Evolutionary conservation across 371 early-diverging fungal species (phyloP).

Genomic region (Parasitella parasitica): DNA sequence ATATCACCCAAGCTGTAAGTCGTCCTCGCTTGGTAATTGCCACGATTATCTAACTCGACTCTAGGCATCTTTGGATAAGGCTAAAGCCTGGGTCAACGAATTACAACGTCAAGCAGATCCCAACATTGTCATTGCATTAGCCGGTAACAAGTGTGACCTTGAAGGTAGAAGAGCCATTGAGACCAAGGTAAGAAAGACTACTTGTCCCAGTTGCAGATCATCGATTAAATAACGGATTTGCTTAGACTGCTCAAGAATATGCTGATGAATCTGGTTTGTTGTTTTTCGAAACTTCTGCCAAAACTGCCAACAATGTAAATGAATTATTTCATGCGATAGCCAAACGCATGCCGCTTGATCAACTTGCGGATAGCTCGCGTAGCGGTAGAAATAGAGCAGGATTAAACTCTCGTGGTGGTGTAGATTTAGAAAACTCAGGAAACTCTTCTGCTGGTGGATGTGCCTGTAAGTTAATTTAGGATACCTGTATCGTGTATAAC

Average conservation of each 20-base stretch:
- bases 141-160: constrained; percentile 95
- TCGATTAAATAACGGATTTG: neutral
- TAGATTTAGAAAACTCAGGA: constrained; percentile 41
- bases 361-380: constrained; percentile 47
- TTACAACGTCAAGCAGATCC: constrained; percentile 95
- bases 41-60: neutral
- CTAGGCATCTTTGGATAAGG: constrained; percentile 91
- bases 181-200: constrained; percentile 48
- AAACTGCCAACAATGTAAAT: constrained; percentile 84
- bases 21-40: neutral
- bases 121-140: constrained; percentile 95
- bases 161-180: constrained; percentile 74
- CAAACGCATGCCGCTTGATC: constrained; percentile 52
- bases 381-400: constrained; percentile 29
- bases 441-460: constrained; percentile 39
- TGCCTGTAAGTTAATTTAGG: constrained; percentile 41
- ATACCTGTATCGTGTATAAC: neutral
- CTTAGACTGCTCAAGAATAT: constrained; percentile 85
- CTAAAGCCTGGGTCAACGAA: constrained; percentile 98
- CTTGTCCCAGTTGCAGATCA: neutral
- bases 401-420: constrained; percentile 40
- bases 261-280: constrained; percentile 85
- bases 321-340: constrained; percentile 88
- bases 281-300: constrained; percentile 96
- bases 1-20: constrained; percentile 90